Conservation (phyloP, 2,329 filamentous ascomycete genomes). For the Huntiella decipiens region DNA sequence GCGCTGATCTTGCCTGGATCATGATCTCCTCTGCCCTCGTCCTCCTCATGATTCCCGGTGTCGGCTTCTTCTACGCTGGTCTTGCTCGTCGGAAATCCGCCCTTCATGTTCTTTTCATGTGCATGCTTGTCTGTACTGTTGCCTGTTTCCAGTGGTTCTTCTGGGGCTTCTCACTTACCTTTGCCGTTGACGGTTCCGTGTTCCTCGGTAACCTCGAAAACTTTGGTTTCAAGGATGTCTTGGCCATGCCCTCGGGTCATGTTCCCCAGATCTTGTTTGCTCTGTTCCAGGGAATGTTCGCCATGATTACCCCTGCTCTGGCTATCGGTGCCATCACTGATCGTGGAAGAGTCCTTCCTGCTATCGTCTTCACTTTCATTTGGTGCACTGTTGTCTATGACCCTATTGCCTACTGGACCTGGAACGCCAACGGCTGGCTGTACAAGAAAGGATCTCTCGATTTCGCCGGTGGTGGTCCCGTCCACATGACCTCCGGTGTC, state of each 20-base stretch:
- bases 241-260: constrained; percentile 48
- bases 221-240: constrained; percentile 61
- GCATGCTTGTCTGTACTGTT: constrained; percentile 61
- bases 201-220: constrained; percentile 68
- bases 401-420: constrained; percentile 59
- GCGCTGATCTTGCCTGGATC: constrained; percentile 70
- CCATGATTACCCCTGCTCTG: constrained; percentile 52
- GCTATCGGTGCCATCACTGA: constrained; percentile 42
- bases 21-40: constrained; percentile 60
- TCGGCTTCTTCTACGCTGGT: constrained; percentile 88
- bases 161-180: constrained; percentile 78
- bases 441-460: constrained; percentile 50
- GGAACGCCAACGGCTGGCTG: constrained; percentile 57
- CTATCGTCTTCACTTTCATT: constrained; percentile 47
- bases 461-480: constrained; percentile 57
- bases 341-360: constrained; percentile 41
- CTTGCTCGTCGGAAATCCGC: constrained; percentile 79
- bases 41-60: constrained; percentile 80
- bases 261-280: constrained; percentile 72
- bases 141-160: constrained; percentile 90
- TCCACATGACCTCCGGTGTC: constrained; percentile 55
- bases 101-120: constrained; percentile 68
- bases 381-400: constrained; percentile 57
- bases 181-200: constrained; percentile 58
- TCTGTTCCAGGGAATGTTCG: constrained; percentile 79